Base-by-base conservation (phyloP, 2,329 filamentous ascomycete species). In the Beauveria pseudobassiana region DNA sequence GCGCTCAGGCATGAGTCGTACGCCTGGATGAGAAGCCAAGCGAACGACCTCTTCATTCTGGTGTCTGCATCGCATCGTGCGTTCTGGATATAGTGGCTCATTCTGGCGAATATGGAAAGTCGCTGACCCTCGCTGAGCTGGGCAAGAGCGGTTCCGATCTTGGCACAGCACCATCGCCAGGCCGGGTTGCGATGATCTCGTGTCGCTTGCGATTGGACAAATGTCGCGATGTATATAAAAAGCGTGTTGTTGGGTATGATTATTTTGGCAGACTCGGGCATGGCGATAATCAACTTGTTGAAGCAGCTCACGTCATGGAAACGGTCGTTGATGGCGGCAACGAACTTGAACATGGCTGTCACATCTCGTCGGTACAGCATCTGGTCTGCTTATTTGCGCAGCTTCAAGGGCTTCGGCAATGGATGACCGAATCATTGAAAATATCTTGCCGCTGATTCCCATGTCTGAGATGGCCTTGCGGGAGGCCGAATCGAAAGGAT, bases 1-100 rank as follows among this genome's bases (percentile, higher is more conserved):
- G 61, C 64, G 10, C 63, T 64, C 7, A 59, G 42, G 5, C 49
- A 28, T 8, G 63, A 18, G 26, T 66, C 63, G 42, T 68, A 62
- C 1, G 68, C 65, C 50, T 64, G 64, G 53, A 64, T 63, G 2
- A 67, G 43, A 5, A 70, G 56, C 69, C 68, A 71, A 3, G 67
- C 61, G 50, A 66, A 68, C 1, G 63, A 63, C 45, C 66, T 38
- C 18, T 45, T 59, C 49, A 54, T 54, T 42, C 22, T 54, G 3
- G 50, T 53, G 26, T 60, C 58, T 7, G 49, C 18, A 28, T 51
- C 40, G 8, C 14, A 43, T 20, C 18, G 46, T 16, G 48, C 22
- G 34, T 52, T 43, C 7, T 10, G n/a, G 14, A 60, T n/a, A 20
- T 26, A 48, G 8, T 54, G 24, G 24, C 40, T 40, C 20, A 60